phyloP scores from a whole-genome alignment of 1,284 basidiomycete species.

The Cryptococcus wingfieldii region DNA sequence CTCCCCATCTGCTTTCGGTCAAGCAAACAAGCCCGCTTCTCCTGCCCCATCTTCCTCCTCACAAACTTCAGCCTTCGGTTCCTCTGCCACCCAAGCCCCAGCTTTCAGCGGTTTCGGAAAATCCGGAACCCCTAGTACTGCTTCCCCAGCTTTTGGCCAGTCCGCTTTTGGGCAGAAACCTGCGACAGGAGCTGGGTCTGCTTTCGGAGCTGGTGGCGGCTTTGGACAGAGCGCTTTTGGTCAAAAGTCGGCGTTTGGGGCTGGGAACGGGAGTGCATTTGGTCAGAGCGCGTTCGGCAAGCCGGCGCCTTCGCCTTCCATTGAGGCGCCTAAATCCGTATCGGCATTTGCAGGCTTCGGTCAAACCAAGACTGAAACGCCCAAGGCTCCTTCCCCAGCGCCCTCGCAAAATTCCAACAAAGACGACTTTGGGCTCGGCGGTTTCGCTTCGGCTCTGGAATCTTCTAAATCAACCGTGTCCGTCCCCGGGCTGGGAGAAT shows the following conservation, averaged over 20 bases:
- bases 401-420: background rate
- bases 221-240: conserved; percentile 13
- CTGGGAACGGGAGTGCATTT: conserved; percentile 8
- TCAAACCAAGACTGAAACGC: background rate
- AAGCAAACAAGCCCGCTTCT: background rate
- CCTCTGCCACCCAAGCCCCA: conserved; percentile 11
- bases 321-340: conserved; percentile 2
- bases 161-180: conserved; percentile 8
- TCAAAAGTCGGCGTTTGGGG: conserved; percentile 8
- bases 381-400: background rate
- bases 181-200: conserved; percentile 1
- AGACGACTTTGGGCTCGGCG: conserved; percentile 38
- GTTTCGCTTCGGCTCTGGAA: conserved; percentile 31
- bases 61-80: conserved; percentile 16
- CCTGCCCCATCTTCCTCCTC: background rate
- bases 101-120: conserved; percentile 4
- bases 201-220: conserved; percentile 13
- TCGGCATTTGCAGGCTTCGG: conserved; percentile 7
- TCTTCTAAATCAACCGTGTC: conserved; percentile 9
- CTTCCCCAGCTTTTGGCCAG: conserved; percentile 3
- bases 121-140: background rate
- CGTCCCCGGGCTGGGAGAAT: conserved; percentile 32
- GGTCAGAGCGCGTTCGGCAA: conserved; percentile 14
- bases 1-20: conserved; percentile 9
- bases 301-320: background rate